Percentiles rank a stretch among this genome's conserved stretches.
Conservation (phyloP, 768 basidiomycete species). For the Boletus pseudopeckii region DNA sequence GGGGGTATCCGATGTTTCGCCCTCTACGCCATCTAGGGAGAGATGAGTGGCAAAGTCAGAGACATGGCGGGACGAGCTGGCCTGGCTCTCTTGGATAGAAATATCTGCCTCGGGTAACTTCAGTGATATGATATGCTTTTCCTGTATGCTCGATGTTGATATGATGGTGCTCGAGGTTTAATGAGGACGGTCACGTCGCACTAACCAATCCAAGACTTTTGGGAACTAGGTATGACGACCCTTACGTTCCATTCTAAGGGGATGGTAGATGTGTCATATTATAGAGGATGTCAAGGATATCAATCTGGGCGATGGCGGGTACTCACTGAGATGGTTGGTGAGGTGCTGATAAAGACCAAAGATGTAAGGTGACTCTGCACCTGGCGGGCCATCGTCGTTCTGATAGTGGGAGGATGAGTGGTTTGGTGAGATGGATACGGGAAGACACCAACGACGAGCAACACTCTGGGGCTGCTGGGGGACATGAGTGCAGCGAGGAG, state of each 20-base stretch:
- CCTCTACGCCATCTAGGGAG: constrained; percentile 48
- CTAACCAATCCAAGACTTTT: constrained; percentile 87
- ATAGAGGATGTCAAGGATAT: constrained; percentile 5
- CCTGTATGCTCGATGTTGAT: constrained; percentile 39
- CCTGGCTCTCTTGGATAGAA: constrained; percentile 70
- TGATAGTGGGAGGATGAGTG: constrained; percentile 27
- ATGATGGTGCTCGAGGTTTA: background rate
- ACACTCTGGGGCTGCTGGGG: constrained; percentile 27
- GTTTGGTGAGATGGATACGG: background rate
- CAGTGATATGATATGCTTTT: constrained; percentile 77
- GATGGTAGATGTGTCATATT: constrained; percentile 3
- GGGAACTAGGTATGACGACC: constrained; percentile 75
- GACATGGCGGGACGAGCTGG: constrained; percentile 14
- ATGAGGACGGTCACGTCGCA: background rate
- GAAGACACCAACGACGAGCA: constrained; percentile 41
- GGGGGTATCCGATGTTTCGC: constrained; percentile 59
- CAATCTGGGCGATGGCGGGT: background rate
- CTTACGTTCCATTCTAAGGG: constrained; percentile 70
- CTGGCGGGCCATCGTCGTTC: constrained; percentile 87
- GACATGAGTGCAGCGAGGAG: constrained; percentile 6
- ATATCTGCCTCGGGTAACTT: constrained; percentile 64
- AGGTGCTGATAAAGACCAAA: constrained; percentile 67
- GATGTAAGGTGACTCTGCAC: constrained; percentile 69
- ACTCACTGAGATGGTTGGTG: constrained; percentile 54
- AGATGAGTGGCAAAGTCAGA: background rate